Evolutionary conservation across 2,329 filamentous ascomycete species (phyloP).

Genomic region (Elsinoe fawcettii): DNA sequence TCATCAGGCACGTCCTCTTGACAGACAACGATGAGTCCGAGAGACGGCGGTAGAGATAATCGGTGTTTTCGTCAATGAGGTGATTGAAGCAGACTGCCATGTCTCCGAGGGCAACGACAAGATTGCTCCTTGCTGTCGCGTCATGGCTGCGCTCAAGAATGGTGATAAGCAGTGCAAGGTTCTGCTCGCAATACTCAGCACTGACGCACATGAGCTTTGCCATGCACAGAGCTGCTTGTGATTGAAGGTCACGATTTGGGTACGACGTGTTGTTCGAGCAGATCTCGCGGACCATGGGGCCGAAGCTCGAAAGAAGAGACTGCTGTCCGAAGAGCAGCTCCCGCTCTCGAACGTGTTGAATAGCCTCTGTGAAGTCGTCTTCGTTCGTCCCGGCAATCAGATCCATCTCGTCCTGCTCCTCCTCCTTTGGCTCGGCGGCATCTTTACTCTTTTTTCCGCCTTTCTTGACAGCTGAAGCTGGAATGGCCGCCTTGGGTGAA

Average conservation of each 20-base stretch:
- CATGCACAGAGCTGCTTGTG: slow-evolving; percentile 85
- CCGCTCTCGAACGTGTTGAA: slow-evolving; percentile 74
- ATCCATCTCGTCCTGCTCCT: slow-evolving; percentile 82
- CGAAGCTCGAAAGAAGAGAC: slow-evolving; percentile 82
- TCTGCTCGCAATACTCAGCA: slow-evolving; percentile 88
- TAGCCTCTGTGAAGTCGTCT: slow-evolving; percentile 83
- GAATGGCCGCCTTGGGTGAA: slow-evolving; percentile 18
- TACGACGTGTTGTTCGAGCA: slow-evolving; percentile 93
- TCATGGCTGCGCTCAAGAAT: slow-evolving; percentile 94
- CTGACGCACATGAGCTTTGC: slow-evolving; percentile 99
- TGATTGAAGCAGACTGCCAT: slow-evolving; percentile 99
- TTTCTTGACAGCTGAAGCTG: slow-evolving; percentile 32
- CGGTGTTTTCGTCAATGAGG: slow-evolving; percentile 96
- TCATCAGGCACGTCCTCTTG: slow-evolving; percentile 97
- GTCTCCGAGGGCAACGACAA: slow-evolving; percentile 92
- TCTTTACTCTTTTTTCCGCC: slow-evolving; percentile 38
- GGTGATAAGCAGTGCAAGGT: slow-evolving; percentile 88
- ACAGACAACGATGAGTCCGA: slow-evolving; percentile 84
- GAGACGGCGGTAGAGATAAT: slow-evolving; percentile 89
- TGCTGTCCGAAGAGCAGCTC: slow-evolving; percentile 76
- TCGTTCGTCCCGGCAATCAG: slow-evolving; percentile 94
- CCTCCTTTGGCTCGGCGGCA: slow-evolving; percentile 44
- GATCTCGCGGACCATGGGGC: slow-evolving; percentile 83
- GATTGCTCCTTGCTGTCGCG: slow-evolving; percentile 87
- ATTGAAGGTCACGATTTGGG: slow-evolving; percentile 80